phyloP scores from a whole-genome alignment of 1,284 basidiomycete species.

The Boletus albobrunnescens region DNA sequence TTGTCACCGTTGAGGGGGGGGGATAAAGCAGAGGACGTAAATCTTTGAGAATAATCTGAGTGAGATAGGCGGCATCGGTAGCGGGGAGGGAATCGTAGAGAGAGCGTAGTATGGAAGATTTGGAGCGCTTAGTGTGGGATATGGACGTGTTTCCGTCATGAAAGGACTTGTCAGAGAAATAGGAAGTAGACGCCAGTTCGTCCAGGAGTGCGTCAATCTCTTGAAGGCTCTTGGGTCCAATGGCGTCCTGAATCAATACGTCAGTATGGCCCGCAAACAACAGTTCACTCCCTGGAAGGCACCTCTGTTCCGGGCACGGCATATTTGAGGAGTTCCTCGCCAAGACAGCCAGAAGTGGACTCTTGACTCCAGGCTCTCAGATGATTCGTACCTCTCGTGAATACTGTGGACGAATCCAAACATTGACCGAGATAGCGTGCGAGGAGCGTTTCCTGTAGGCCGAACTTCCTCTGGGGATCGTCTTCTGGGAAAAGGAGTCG shows the following conservation, averaged over 20 bases:
- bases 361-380: constrained; percentile 51
- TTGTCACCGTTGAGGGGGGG: constrained; percentile 41
- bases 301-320: constrained; percentile 21
- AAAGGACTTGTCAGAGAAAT: constrained; percentile 48
- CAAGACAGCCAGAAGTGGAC: constrained; percentile 62
- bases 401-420: constrained; percentile 42
- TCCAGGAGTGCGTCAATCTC: constrained; percentile 65
- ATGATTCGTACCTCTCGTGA: constrained; percentile 18
- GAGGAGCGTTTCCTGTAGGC: constrained; percentile 70
- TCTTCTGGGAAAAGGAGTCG: constrained; percentile 80
- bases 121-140: constrained; percentile 31
- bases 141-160: constrained; percentile 21
- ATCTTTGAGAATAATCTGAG: constrained; percentile 83
- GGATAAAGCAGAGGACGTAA: constrained; percentile 74
- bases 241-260: constrained; percentile 16
- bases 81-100: constrained; percentile 58
- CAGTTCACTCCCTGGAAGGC: background rate
- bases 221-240: constrained; percentile 38
- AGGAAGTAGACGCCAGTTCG: constrained; percentile 65
- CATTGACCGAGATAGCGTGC: constrained; percentile 49
- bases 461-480: constrained; percentile 66
- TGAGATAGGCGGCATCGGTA: constrained; percentile 59
- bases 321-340: constrained; percentile 54
- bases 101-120: constrained; percentile 43
- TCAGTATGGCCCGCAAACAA: constrained; percentile 9